phyloP scores from a whole-genome alignment of 345 rosid genomes.

The Lumnitzera racemosa region DNA sequence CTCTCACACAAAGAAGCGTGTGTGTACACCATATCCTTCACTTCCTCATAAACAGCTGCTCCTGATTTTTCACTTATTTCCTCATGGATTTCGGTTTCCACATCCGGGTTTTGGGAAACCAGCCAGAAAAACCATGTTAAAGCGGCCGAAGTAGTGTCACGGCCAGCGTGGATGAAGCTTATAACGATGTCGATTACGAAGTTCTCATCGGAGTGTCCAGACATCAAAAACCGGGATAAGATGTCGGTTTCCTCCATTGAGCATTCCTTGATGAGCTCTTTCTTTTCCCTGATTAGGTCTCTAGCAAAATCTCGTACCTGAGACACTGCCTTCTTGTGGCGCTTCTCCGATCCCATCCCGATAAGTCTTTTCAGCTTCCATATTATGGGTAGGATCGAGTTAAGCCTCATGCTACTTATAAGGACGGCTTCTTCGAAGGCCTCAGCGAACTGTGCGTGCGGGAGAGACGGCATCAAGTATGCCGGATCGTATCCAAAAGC shows the following conservation, averaged over 20 bases:
- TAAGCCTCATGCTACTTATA: slow-evolving; percentile 31
- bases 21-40: slow-evolving; percentile 48
- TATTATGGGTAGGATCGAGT: slow-evolving; percentile 10
- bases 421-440: slow-evolving; percentile 40
- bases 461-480: slow-evolving; percentile 37
- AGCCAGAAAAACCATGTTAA: slow-evolving; percentile 75
- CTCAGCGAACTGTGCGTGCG: slow-evolving; percentile 26
- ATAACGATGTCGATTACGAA: slow-evolving; percentile 46
- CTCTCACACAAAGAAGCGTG: slow-evolving; percentile 47
- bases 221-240: slow-evolving; percentile 44
- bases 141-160: slow-evolving; percentile 76
- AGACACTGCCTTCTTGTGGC: slow-evolving; percentile 24
- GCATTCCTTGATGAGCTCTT: slow-evolving; percentile 14
- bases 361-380: slow-evolving; percentile 46
- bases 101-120: slow-evolving; percentile 29
- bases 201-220: slow-evolving; percentile 39
- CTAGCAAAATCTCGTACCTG: slow-evolving; percentile 41
- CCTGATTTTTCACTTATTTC: slow-evolving; percentile 30
- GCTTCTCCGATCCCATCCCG: slow-evolving; percentile 38
- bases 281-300: slow-evolving; percentile 42
- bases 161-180: slow-evolving; percentile 58
- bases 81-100: slow-evolving; percentile 24
- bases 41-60: slow-evolving; percentile 20
- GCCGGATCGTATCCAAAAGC: slow-evolving; percentile 67
- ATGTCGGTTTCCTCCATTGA: slow-evolving; percentile 31